A percentile compares a stretch with the other conserved stretches of the same genome.
Conservation (phyloP, 2,329 filamentous ascomycete genomes). For the Paracoccidioides lutzii region DNA sequence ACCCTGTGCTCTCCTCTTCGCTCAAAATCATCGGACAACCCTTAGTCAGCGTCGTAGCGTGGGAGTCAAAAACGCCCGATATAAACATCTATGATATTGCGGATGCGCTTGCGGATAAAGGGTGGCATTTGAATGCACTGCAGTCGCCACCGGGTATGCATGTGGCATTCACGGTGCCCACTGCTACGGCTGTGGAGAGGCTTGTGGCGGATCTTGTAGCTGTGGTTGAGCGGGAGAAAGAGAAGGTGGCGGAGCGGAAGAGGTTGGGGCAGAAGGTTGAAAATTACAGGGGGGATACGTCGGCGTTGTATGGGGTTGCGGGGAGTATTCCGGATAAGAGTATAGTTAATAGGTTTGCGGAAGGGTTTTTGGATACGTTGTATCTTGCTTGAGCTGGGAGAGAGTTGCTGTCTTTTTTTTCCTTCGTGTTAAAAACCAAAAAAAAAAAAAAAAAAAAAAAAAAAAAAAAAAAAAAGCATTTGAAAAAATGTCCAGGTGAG, state of each 20-base stretch:
- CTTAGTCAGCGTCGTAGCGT: constrained; percentile 80
- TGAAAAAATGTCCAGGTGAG: background rate
- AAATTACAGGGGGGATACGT: constrained; percentile 53
- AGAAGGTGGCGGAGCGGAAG: constrained; percentile 62
- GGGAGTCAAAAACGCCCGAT: constrained; percentile 54
- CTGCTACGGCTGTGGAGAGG: constrained; percentile 66
- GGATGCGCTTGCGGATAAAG: constrained; percentile 68
- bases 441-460: background rate
- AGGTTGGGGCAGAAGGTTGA: constrained; percentile 43
- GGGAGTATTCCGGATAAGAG: constrained; percentile 92
- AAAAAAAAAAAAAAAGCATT: background rate
- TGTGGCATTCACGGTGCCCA: constrained; percentile 81
- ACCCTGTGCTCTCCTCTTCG: constrained; percentile 55
- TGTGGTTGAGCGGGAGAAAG: constrained; percentile 54
- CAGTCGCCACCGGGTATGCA: constrained; percentile 88
- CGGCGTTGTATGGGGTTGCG: constrained; percentile 86
- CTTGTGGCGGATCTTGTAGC: constrained; percentile 57
- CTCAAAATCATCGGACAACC: constrained; percentile 73
- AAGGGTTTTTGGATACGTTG: constrained; percentile 79
- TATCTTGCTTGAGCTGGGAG: constrained; percentile 36
- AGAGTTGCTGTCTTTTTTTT: no score
- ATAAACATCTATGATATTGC: constrained; percentile 91
- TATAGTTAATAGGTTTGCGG: constrained; percentile 79
- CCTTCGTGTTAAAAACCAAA: background rate
- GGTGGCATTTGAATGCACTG: constrained; percentile 93